phyloP scores from a whole-genome alignment of 2,329 filamentous ascomycete genomes.

The Fusarium papillatum region DNA sequence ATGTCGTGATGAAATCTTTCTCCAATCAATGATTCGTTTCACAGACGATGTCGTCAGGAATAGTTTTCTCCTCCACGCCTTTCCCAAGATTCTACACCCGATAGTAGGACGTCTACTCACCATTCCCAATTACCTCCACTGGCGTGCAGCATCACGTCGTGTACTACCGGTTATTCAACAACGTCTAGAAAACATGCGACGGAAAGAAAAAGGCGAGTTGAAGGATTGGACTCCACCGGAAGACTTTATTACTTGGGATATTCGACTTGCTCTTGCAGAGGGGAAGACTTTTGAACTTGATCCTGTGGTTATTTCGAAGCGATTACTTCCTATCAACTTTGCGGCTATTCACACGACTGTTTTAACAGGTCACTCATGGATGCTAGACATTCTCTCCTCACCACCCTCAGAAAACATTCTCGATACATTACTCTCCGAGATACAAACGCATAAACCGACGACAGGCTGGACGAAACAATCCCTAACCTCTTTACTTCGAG shows the following conservation, averaged over 20 bases:
- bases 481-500: constrained; percentile 57
- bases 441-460: constrained; percentile 45
- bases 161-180: constrained; percentile 63
- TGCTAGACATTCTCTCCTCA: constrained; percentile 61
- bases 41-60: constrained; percentile 63
- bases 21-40: constrained; percentile 63
- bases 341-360: constrained; percentile 71
- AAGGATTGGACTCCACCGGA: constrained; percentile 61
- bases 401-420: constrained; percentile 51
- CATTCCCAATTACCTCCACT: constrained; percentile 62
- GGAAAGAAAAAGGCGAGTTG: constrained; percentile 53
- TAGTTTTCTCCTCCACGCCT: constrained; percentile 58
- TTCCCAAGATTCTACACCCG: constrained; percentile 63
- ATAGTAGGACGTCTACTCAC: constrained; percentile 60
- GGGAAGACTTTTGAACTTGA: constrained; percentile 57
- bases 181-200: constrained; percentile 61
- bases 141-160: constrained; percentile 55
- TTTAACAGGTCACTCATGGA: constrained; percentile 61
- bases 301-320: constrained; percentile 61
- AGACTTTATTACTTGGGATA: constrained; percentile 70
- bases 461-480: constrained; percentile 60
- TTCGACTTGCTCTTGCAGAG: constrained; percentile 63
- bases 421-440: constrained; percentile 59
- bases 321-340: constrained; percentile 69
- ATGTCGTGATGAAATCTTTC: constrained; percentile 59